A percentile compares a stretch with the other conserved stretches of the same genome.
Conservation (phyloP, 495 filamentous ascomycete species). For the Neurospora intermedia region DNA sequence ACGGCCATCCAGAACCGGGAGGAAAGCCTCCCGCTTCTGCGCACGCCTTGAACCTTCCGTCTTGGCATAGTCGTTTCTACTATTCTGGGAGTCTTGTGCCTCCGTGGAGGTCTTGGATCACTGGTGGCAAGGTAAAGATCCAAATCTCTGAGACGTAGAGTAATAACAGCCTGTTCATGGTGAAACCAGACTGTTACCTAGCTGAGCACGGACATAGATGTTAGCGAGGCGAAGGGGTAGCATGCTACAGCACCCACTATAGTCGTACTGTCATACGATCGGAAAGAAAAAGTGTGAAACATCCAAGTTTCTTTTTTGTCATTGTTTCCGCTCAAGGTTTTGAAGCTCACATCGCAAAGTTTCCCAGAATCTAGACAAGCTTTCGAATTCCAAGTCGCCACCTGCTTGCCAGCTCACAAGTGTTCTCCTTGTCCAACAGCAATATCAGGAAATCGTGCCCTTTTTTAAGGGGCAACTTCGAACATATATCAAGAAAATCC, state of each 20-base stretch:
- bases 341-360: background rate
- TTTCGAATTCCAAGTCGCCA: background rate
- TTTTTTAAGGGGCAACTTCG: background rate
- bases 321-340: background rate
- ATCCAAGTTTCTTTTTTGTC: background rate
- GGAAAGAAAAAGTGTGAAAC: background rate
- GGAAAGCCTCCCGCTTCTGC: background rate
- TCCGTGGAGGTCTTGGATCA: background rate
- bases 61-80: slow-evolving; percentile 1
- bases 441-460: background rate
- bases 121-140: background rate
- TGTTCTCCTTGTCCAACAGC: background rate
- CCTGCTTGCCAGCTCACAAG: background rate
- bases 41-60: slow-evolving; percentile 11
- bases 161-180: background rate
- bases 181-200: background rate
- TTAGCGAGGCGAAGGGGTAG: background rate
- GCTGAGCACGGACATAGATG: background rate
- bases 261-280: background rate
- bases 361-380: background rate
- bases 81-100: background rate
- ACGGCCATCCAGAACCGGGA: background rate
- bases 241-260: background rate
- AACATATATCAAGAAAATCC: background rate
- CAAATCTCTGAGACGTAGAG: background rate